phyloP scores from a whole-genome alignment of 1,284 basidiomycete species.

The Tremellales sp. region DNA sequence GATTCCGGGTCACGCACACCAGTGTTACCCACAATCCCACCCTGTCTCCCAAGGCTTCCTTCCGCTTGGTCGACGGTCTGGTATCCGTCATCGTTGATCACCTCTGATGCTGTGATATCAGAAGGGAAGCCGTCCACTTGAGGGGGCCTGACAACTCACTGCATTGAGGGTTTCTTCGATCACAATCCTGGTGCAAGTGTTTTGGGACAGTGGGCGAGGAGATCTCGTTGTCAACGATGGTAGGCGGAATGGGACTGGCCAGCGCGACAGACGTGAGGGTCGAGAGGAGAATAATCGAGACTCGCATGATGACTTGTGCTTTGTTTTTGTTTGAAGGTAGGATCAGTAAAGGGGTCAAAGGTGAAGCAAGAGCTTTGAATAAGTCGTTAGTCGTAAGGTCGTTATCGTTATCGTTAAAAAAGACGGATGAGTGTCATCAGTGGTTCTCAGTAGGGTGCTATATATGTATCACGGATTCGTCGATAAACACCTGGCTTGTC shows the following conservation, averaged over 20 bases:
- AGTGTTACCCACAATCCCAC: not conserved
- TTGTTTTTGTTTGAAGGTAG: too few relatives aligned
- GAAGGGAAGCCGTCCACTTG: not conserved
- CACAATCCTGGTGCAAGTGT: constrained; percentile 14
- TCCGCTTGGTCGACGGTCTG: constrained; percentile 7
- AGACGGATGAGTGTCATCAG: too few relatives aligned
- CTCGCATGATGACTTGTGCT: too few relatives aligned
- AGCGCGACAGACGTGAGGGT: too few relatives aligned
- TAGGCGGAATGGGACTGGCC: too few relatives aligned
- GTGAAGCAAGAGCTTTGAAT: too few relatives aligned
- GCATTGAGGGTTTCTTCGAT: constrained; percentile 12
- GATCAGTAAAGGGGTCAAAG: too few relatives aligned
- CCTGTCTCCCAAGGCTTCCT: not conserved
- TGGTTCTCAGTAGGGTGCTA: not conserved
- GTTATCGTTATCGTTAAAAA: too few relatives aligned
- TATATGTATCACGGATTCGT: not conserved
- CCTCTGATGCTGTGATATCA: constrained; percentile 2
- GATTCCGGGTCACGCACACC: not conserved
- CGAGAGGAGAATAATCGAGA: too few relatives aligned
- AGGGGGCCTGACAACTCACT: constrained; percentile 3
- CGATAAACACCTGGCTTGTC: not conserved
- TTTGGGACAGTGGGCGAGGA: constrained; percentile 10
- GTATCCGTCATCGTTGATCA: constrained; percentile 12
- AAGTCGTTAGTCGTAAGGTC: too few relatives aligned
- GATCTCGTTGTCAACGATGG: constrained; percentile 8